Percentiles rank a stretch among this genome's conserved stretches.
Evolutionary conservation across 345 rosid genomes (phyloP).

Genomic region (Reutealis trisperma): DNA sequence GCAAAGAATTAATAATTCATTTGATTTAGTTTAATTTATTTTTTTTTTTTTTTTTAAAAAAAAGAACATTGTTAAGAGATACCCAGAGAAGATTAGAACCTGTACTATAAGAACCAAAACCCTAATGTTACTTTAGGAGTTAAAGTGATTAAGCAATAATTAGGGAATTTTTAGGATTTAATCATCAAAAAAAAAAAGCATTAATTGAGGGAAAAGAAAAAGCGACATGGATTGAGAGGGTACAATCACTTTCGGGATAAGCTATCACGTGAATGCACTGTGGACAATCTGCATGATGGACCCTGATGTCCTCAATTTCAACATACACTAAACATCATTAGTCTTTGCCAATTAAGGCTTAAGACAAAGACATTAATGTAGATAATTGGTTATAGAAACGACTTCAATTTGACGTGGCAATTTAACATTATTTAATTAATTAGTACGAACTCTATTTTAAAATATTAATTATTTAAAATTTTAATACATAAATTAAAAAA

Average conservation of each 20-base stretch:
- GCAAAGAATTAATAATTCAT: not conserved
- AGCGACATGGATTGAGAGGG: conserved; percentile 25
- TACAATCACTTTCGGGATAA: conserved; percentile 19
- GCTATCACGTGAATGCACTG: conserved; percentile 33
- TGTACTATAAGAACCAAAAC: too few species aligned
- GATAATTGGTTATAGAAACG: too few species aligned
- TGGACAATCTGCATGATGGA: conserved; percentile 24
- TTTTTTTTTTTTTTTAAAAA: too few species aligned
- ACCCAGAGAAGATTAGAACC: not conserved
- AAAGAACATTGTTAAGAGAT: not conserved
- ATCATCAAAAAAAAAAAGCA: too few species aligned
- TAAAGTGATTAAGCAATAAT: not conserved
- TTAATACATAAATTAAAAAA: too few species aligned
- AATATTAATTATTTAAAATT: too few species aligned
- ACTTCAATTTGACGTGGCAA: not conserved
- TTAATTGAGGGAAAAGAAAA: too few species aligned
- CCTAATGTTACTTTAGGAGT: not conserved
- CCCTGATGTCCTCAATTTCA: conserved; percentile 22
- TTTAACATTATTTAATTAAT: too few species aligned
- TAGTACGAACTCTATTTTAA: too few species aligned
- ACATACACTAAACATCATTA: conserved; percentile 17
- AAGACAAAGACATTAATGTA: not conserved
- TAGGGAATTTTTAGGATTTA: too few species aligned
- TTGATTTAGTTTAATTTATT: too few species aligned
- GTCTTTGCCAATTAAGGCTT: conserved; percentile 21